Conservation (phyloP, 768 basidiomycete species). For the Leucosporidium creatinivorum region DNA sequence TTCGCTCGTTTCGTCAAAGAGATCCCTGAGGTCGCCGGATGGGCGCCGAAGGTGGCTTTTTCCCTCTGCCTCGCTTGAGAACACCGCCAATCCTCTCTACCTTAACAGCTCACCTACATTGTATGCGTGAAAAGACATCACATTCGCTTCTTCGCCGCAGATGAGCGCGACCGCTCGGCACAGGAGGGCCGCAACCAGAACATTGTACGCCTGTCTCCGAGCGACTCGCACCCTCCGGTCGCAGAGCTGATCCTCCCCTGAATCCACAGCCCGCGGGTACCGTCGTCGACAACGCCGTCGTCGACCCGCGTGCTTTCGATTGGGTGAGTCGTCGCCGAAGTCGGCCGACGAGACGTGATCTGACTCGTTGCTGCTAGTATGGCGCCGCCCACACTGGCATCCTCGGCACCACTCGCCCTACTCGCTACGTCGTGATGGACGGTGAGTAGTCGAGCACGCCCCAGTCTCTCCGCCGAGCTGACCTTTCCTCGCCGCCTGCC, state of each 20-base stretch:
- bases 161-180: neutral
- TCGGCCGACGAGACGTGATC: too few relatives aligned
- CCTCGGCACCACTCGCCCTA: conserved; percentile 9
- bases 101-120: conserved; percentile 14
- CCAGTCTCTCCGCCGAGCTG: too few relatives aligned
- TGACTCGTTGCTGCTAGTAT: neutral
- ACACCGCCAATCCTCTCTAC: neutral
- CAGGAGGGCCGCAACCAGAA: neutral
- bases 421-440: conserved; percentile 15
- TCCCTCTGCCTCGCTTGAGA: too few relatives aligned
- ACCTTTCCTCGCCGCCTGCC: neutral
- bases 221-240: too few relatives aligned
- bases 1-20: neutral
- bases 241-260: too few relatives aligned
- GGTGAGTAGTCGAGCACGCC: conserved; percentile 1
- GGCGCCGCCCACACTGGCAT: conserved; percentile 9
- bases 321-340: neutral
- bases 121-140: conserved; percentile 17
- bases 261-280: conserved; percentile 4
- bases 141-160: conserved; percentile 19
- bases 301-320: neutral
- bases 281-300: conserved; percentile 8
- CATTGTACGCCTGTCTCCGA: neutral
- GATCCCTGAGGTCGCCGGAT: neutral
- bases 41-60: conserved; percentile 8